Evolutionary conservation across 2,329 filamentous ascomycete genomes (phyloP), one percentile per base, ranked within the genome.

Genomic region (Fusarium decemcellulare): DNA sequence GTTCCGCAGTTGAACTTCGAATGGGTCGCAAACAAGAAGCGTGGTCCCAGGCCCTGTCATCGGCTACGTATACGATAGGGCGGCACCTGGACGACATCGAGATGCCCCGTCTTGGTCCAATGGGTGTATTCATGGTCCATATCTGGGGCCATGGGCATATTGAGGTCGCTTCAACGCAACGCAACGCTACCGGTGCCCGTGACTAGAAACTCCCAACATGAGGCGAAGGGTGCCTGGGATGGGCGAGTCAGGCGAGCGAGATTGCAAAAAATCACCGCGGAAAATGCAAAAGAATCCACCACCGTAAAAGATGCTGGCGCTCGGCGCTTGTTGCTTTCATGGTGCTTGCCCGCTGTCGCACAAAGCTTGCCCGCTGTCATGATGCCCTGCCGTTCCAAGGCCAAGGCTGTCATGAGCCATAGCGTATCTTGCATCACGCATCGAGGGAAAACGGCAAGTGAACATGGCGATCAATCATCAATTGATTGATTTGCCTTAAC

Each of bases 71-170:
- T 63, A 63, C 67, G 58, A 69, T 69, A 69, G 67, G 67, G 67
- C 67, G 59, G 67, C 67, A 70, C 62, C 67, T 58, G 59, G 71
- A 57, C 67, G 57, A 64, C 72, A 69, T 70, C 67, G 67, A 69
- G 67, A 69, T 69, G 66, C 66, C 71, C 71, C 57, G 42, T 62
- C 59, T 58, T 67, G 61, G 51, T 68, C 71, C 71, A 71, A 72
- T 73, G 27, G 61, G 59, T 57, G 63, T 59, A 63, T 72, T 61
- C 59, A 59, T 63, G 56, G 55, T 59, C 71, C 51, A 73, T 70
- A 63, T 67, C 58, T 59, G 52, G 66, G 51, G 54, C 46, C 64
- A 64, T 70, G 67, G 61, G 59, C 51, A 63, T 59, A 54, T 51
- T 57, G 42, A 69, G 59, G 64, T 65, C 64, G 62, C 58, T 65